Evolutionary conservation across 192 early-diverging fungal species (phyloP).

Genomic region (Hyaloraphidium curvatum): DNA sequence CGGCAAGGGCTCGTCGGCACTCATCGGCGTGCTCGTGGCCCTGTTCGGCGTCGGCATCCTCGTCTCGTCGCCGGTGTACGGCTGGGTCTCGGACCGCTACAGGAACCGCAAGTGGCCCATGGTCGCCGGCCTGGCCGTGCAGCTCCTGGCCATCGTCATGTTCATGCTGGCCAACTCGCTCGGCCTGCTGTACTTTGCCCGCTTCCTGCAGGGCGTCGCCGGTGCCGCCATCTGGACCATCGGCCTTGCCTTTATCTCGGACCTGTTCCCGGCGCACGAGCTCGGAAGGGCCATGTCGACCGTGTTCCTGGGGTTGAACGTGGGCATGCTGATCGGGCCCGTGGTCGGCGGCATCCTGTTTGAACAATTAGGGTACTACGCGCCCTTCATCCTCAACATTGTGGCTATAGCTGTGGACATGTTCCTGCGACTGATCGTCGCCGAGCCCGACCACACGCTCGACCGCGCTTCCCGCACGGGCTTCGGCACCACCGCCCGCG

Average conservation of each 20-base stretch:
- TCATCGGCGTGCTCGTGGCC: neutral
- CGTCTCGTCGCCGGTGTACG: conserved; percentile 40
- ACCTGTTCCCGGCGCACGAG: neutral
- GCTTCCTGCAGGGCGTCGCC: conserved; percentile 49
- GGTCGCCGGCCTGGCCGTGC: conserved; percentile 44
- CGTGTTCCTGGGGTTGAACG: conserved; percentile 38
- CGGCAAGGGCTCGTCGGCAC: no score
- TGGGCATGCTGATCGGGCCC: conserved; percentile 48
- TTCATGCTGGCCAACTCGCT: conserved; percentile 44
- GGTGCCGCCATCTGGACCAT: conserved; percentile 46
- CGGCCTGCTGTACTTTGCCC: conserved; percentile 41
- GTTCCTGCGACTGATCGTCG: conserved; percentile 32
- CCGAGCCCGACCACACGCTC: no score
- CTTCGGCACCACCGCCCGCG: no score
- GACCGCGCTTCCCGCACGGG: no score
- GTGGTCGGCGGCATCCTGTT: conserved; percentile 43
- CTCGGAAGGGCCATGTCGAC: conserved; percentile 9
- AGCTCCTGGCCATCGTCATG: conserved; percentile 36
- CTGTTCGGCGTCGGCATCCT: conserved; percentile 32
- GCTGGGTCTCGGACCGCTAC: conserved; percentile 48
- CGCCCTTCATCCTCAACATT: conserved; percentile 50
- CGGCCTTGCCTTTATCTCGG: neutral
- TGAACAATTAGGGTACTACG: conserved; percentile 37
- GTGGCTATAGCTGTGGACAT: conserved; percentile 37
- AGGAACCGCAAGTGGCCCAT: conserved; percentile 53